Evolutionary conservation across 2,329 filamentous ascomycete genomes (phyloP).

Genomic region (Trichoderma sp.): DNA sequence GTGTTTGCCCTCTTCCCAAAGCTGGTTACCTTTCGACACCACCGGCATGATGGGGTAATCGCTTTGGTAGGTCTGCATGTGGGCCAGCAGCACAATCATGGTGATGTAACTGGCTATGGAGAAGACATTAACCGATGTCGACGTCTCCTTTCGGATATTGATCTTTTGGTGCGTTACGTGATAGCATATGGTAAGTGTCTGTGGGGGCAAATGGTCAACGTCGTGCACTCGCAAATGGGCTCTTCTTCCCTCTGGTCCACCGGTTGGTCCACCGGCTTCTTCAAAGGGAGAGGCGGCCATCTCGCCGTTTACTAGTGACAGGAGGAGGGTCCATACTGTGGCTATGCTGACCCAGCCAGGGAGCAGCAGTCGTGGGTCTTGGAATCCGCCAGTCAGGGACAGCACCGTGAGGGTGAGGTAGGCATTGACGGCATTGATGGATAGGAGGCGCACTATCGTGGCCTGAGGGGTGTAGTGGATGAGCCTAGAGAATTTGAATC

Average conservation of each 20-base stretch:
- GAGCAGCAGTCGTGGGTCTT: slow-evolving; percentile 69
- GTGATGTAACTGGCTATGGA: slow-evolving; percentile 75
- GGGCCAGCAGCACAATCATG: slow-evolving; percentile 68
- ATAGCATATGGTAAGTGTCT: slow-evolving; percentile 74
- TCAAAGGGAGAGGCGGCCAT: neutral
- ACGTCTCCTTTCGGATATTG: slow-evolving; percentile 77
- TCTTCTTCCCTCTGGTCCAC: neutral
- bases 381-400: slow-evolving; percentile 68
- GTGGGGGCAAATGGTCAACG: slow-evolving; percentile 5
- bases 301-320: no score
- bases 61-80: slow-evolving; percentile 64
- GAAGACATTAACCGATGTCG: slow-evolving; percentile 75
- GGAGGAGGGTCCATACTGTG: slow-evolving; percentile 53
- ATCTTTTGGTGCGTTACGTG: slow-evolving; percentile 77
- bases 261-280: neutral
- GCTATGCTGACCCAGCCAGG: slow-evolving; percentile 79
- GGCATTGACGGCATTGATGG: slow-evolving; percentile 72
- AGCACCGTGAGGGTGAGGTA: slow-evolving; percentile 74
- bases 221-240: neutral
- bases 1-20: slow-evolving; percentile 41
- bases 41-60: slow-evolving; percentile 64
- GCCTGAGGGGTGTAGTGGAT: slow-evolving; percentile 81
- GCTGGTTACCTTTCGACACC: slow-evolving; percentile 43
- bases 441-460: slow-evolving; percentile 76
- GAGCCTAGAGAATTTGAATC: slow-evolving; percentile 55